phyloP scores from a whole-genome alignment of 305 asterid species.

The Fraxinus sp. region DNA sequence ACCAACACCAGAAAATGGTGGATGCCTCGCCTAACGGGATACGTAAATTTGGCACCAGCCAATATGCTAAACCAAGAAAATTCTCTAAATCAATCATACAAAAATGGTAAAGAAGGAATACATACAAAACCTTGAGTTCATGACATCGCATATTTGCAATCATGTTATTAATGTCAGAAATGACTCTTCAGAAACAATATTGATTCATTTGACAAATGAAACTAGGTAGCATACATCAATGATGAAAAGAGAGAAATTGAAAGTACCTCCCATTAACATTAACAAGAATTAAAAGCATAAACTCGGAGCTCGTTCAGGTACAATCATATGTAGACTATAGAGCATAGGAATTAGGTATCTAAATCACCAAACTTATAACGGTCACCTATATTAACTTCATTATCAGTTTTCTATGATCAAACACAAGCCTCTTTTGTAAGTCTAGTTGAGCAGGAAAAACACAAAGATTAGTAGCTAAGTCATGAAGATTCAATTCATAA shows the following conservation, averaged over 20 bases:
- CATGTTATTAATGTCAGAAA: neutral
- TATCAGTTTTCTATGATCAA: neutral
- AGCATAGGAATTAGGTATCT: neutral
- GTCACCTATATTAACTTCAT: neutral
- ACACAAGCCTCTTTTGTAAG: neutral
- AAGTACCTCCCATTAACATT: neutral
- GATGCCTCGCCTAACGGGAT: neutral
- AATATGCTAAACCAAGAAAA: neutral
- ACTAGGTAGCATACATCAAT: neutral
- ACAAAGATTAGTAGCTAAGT: neutral
- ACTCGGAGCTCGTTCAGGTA: neutral
- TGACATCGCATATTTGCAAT: neutral
- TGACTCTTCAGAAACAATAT: neutral
- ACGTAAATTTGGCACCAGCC: neutral
- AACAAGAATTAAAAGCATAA: neutral
- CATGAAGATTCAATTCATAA: neutral
- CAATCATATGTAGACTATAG: neutral
- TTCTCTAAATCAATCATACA: neutral
- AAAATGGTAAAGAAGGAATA: neutral
- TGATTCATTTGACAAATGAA: neutral
- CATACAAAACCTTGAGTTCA: neutral
- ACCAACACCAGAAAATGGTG: neutral
- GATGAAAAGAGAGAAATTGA: neutral
- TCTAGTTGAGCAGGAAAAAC: neutral
- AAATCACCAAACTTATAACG: neutral